phyloP scores from a whole-genome alignment of 371 early-diverging fungal genomes.

The Mucor plumbeus region DNA sequence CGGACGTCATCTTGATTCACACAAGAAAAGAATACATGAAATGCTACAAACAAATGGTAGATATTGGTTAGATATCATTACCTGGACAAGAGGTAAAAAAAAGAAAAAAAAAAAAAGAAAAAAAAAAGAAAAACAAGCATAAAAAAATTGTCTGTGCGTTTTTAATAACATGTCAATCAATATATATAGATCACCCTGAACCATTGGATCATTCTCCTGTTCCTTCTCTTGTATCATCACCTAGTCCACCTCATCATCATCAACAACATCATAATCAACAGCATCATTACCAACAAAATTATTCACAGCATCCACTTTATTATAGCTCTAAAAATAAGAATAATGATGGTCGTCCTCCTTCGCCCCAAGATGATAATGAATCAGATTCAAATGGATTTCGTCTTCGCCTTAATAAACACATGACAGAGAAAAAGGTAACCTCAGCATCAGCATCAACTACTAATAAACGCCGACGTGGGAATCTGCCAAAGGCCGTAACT shows the following conservation, averaged over 20 bases:
- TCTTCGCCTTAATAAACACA: constrained; percentile 12
- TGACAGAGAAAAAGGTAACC: constrained; percentile 23
- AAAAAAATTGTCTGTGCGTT: constrained; percentile 16
- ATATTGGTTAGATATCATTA: constrained; percentile 43
- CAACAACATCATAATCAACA: constrained; percentile 9
- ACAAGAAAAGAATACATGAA: constrained; percentile 37
- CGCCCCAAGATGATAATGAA: constrained; percentile 1
- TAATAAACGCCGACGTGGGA: constrained; percentile 60
- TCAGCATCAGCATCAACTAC: constrained; percentile 12
- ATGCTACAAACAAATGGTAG: constrained; percentile 41
- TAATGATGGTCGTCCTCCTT: constrained; percentile 4
- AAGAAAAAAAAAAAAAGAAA: not conserved
- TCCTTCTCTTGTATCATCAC: constrained; percentile 39
- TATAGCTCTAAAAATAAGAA: constrained; percentile 5
- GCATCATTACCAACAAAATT: constrained; percentile 6
- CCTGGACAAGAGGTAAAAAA: constrained; percentile 33
- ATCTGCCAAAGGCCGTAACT: constrained; percentile 67
- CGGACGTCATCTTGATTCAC: constrained; percentile 3
- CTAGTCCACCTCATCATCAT: constrained; percentile 31
- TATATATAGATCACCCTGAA: constrained; percentile 32
- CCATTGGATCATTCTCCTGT: constrained; percentile 38
- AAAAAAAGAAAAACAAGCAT: constrained; percentile 3
- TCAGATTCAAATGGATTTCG: constrained; percentile 5
- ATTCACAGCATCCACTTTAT: constrained; percentile 6
- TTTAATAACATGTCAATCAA: constrained; percentile 6